Base-by-base conservation (phyloP, 495 filamentous ascomycete genomes). In the Daldinia vernicosa region DNA sequence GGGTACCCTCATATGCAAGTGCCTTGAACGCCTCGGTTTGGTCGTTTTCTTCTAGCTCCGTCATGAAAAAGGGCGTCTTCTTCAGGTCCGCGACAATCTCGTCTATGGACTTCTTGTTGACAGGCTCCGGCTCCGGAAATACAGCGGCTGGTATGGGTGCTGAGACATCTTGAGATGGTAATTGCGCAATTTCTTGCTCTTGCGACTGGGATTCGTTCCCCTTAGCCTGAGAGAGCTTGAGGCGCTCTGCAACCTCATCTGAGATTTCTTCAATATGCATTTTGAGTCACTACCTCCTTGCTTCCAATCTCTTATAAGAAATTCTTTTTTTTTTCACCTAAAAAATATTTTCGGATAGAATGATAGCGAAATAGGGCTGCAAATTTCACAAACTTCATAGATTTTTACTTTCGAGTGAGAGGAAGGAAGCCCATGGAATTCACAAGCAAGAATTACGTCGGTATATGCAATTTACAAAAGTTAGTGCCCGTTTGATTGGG, bases 21-120 rank as follows among this genome's bases (percentile, higher is more conserved):
- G 96, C 96, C 69, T 90, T 90, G 33, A 99, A 80, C 0, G 96
- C 95, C 73, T 97, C 93, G 7, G 97, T 83, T 66, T 91, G 88
- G 50, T 89, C 77, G 75, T 97, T 97, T 67, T 94, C 90, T 68
- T 93, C 91, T 11, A 98, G 86, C 68, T 90, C 87, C 6, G 92
- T 98, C 95, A 99, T 99, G 83, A 99, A 99, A 30, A 99, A 84
- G 6, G 96, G 95, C 12, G 88, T 89, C 72, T 89, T 87, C 76
- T 93, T 94, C 79, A 97, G 83, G 70, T 93, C 90, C 26, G 85
- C 83, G 24, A 91, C 76, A 12, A 95, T 82, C 68, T 96, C 91
- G 39, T 92, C 90, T 1, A 87, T 83, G 3, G 89, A 88, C 77
- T 92, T 87, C 66, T 85, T 84, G 19, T 82, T 79, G 24, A 76